Evolutionary conservation across 2,329 filamentous ascomycete genomes (phyloP), one percentile per base, ranked within the genome.

Genomic region (Penicillium italicum): DNA sequence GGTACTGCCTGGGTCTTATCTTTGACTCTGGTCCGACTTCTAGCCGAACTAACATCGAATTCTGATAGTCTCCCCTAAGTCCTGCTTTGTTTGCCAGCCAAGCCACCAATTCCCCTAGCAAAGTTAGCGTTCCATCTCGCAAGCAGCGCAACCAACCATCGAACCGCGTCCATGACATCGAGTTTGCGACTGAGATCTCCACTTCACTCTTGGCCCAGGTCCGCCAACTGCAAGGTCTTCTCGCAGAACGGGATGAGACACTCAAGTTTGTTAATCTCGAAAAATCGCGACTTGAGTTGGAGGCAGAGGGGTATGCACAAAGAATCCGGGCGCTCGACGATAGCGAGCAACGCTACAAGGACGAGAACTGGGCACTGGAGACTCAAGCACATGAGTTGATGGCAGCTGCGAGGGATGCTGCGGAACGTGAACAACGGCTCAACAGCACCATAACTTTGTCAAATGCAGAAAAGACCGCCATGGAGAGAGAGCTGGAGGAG

Each of bases 341-440:
- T 74, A 96, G 89, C 70, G 94, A 99, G 72, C 89, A 95, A 67
- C 87, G 90, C 50, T 96, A 96, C 77, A 97, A 97, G 76, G 94
- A 99, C 69, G 94, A 97, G 74, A 99, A 97, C 72, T 99, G 94
- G 94, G 93, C 89, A 60, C 82, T 99, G 36, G 94, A 99, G 74
- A 96, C 92, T 0, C 90, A 91, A 66, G 82, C 95, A 22, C 94
- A 96, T 66, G 92, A 97, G 60, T 79, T 93, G 40, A 82, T 89
- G 50, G 82, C 87, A 8, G 80, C 84, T 16, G 83, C 88, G 60
- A 90, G 87, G 69, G 90, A 96, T 44, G 83, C 89, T 1, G 79
- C 86, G 14, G 91, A 94, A 68, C 88, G 88, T 58, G 91, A 97
- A 73, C 89, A 91, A 72, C 89, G 89, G 70, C 80, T 97, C 38